Evolutionary conservation across 2,329 filamentous ascomycete genomes (phyloP).

Genomic region (Sporothrix pallida): DNA sequence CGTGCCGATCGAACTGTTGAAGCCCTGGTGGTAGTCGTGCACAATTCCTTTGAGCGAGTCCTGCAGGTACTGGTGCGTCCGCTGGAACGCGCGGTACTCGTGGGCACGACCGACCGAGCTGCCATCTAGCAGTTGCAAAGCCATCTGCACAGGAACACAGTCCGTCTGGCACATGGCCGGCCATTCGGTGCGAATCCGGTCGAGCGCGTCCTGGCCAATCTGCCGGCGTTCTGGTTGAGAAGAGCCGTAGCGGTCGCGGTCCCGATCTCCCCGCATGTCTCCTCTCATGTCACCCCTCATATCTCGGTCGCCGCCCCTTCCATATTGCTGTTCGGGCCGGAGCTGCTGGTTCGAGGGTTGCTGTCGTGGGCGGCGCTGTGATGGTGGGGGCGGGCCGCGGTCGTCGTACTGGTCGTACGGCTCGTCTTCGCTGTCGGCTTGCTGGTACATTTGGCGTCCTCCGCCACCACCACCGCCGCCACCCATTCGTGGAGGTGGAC

Average conservation of each 20-base stretch:
- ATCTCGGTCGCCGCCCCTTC: constrained; percentile 28
- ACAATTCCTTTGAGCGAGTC: constrained; percentile 92
- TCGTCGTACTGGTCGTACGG: constrained; percentile 31
- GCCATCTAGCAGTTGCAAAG: constrained; percentile 90
- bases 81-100: constrained; percentile 82
- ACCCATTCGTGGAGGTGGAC: constrained; percentile 38
- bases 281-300: too few species aligned
- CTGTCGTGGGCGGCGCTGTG: constrained; percentile 32
- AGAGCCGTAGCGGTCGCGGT: constrained; percentile 48
- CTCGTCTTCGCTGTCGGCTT: constrained; percentile 30
- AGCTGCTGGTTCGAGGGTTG: constrained; percentile 39
- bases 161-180: constrained; percentile 86
- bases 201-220: constrained; percentile 67
- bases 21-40: constrained; percentile 98
- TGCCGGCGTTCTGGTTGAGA: constrained; percentile 49
- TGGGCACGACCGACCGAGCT: constrained; percentile 92
- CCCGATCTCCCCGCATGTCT: background rate
- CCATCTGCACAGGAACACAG: constrained; percentile 90
- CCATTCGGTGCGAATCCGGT: constrained; percentile 88
- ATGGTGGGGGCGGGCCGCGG: constrained; percentile 35
- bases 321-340: constrained; percentile 38
- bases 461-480: constrained; percentile 33
- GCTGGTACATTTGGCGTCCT: constrained; percentile 29
- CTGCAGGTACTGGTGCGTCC: constrained; percentile 87
- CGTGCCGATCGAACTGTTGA: constrained; percentile 98